Evolutionary conservation across 345 rosid genomes (phyloP), one percentile per base, ranked within the genome.

Genomic region (Boechera retrofracta): DNA sequence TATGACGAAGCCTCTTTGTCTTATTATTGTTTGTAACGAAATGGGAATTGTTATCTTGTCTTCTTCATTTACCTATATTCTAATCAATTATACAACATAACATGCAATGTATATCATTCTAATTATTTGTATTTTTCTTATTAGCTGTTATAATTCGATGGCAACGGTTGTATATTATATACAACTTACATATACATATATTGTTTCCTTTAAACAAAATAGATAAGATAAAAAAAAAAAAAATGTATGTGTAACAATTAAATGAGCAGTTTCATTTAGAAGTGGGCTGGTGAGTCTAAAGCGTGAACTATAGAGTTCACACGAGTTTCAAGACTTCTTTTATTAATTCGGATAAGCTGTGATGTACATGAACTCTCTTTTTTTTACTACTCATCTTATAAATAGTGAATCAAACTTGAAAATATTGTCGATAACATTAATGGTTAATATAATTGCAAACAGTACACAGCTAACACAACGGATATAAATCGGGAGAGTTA

Each of bases 251-350:
- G 71, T 77, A 36, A 45, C 65, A 54, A 28, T 54, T 70, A 54
- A 70, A 64, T 55, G 59, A 35, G 60, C 26, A 77, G 6, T 63
- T 42, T 42, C 49, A 26, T 63, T 33, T 77, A 53, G 9, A 35
- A 54, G 52, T 45, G 18, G 59, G 59, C 59, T 68, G 32, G 63
- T 52, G 64, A 32, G 36, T 76, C 55, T 59, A 48, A 55, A 47
- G 65, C 72, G 64, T 71, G 80, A 63, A 77, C 52, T 15, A 4
- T 1, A 15, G 35, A 77, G 60, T 71, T 64, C 76, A 71, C 76
- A 77, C 76, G 67, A 71, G 35, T 63, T 71, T 71, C 52, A 64
- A 70, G 51, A 77, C 48, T 71, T 71, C 39, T 26, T 63, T 55
- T 54, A 62, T 44, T 70, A 55, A 10, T 44, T 62, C 18, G 41